Conservation (phyloP, 2,329 filamentous ascomycete genomes). For the Macrophomina phaseolina region DNA sequence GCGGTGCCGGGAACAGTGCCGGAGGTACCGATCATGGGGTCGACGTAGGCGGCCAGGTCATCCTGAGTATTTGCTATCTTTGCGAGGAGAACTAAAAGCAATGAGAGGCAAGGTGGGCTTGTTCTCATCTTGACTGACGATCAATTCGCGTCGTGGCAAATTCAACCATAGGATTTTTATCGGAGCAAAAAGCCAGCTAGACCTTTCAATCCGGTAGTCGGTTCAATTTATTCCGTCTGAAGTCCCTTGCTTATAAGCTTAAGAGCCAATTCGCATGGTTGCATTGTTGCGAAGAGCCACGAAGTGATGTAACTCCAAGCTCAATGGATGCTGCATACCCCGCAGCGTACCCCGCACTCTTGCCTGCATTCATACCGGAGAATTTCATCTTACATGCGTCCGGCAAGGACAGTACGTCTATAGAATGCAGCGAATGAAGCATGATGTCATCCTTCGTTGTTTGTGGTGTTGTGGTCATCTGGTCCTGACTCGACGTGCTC, state of each 20-base stretch:
- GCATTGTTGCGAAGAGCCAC: neutral
- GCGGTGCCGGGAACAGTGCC: slow-evolving; percentile 52
- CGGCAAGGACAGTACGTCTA: too few relatives aligned
- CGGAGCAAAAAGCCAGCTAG: too few relatives aligned
- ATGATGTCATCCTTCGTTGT: neutral
- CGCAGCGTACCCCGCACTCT: slow-evolving; percentile 8
- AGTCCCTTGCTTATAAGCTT: neutral
- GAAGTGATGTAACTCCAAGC: slow-evolving; percentile 9
- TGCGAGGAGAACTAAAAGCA: neutral
- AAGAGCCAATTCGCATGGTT: neutral
- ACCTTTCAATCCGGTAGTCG: neutral
- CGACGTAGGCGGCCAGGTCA: slow-evolving; percentile 53
- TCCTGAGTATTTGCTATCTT: neutral
- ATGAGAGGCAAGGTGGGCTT: neutral
- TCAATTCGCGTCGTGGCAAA: neutral
- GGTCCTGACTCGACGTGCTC: too few relatives aligned
- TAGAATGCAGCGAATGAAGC: neutral
- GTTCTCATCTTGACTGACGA: neutral
- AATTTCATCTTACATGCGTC: neutral
- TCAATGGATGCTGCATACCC: neutral
- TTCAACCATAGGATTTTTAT: too few relatives aligned
- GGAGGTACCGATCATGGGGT: slow-evolving; percentile 58
- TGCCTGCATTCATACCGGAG: neutral
- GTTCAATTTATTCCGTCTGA: neutral
- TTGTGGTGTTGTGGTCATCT: neutral